A percentile compares a stretch with the other conserved stretches of the same genome.
These are phyloP conservation scores for Thelonectria rubi DNA, from an alignment of 2,329 filamentous ascomycete species.

Conservation along the genomic window DNA sequence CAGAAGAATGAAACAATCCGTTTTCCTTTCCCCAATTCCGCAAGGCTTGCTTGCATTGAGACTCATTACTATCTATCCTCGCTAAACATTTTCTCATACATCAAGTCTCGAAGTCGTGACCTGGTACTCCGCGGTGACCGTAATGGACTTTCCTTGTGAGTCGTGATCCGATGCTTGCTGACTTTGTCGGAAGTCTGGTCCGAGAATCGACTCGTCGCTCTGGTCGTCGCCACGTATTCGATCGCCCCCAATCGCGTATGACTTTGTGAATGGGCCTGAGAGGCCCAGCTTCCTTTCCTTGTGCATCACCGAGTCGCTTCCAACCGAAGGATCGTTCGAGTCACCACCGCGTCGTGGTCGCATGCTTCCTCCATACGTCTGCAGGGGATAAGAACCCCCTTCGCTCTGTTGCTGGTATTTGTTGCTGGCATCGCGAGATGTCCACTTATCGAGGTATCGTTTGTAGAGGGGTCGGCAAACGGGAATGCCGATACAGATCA, in stretches of 20 bases:
- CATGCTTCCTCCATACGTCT: constrained; percentile 31
- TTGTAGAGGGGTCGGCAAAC: constrained; percentile 51
- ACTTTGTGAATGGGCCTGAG: constrained; percentile 11
- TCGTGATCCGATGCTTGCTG: constrained; percentile 18
- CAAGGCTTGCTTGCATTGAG: neutral
- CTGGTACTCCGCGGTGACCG: constrained; percentile 4
- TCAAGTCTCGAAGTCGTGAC: constrained; percentile 5
- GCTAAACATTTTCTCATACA: constrained; percentile 63
- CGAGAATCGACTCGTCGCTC: constrained; percentile 37
- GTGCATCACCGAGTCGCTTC: constrained; percentile 17
- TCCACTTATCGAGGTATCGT: constrained; percentile 32
- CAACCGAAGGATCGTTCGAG: constrained; percentile 7
- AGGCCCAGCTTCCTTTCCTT: constrained; percentile 25
- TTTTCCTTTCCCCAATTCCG: neutral
- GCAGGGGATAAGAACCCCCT: constrained; percentile 25
- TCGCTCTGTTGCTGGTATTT: constrained; percentile 31
- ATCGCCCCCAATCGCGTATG: constrained; percentile 6
- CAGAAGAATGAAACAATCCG: neutral
- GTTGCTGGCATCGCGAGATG: constrained; percentile 36
- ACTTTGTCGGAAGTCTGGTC: constrained; percentile 27
- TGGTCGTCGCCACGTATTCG: constrained; percentile 22
- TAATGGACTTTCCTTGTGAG: constrained; percentile 8
- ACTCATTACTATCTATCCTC: neutral
- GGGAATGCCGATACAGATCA: constrained; percentile 53
- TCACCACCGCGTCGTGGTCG: constrained; percentile 4